Percentiles rank a stretch among this genome's conserved stretches.
Evolutionary conservation across 129 eudicot species (phyloP).

Genomic region (Centaurea solstitialis): DNA sequence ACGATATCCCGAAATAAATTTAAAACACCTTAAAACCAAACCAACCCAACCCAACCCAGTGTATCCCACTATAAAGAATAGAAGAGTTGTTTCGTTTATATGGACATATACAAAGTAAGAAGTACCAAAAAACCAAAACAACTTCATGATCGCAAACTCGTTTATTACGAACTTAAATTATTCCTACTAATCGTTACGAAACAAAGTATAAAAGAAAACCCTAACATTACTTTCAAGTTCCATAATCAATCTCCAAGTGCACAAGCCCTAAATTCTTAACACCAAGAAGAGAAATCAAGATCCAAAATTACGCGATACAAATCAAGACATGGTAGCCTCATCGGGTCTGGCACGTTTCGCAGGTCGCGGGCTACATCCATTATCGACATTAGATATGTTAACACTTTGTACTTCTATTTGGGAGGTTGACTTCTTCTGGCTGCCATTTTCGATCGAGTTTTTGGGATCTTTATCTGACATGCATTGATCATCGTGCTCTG

Average conservation of each 20-base stretch:
- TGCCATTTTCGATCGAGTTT: slow-evolving; percentile 13
- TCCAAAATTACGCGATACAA: slow-evolving; percentile 10
- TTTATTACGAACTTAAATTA: slow-evolving; percentile 27
- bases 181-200: slow-evolving; percentile 16
- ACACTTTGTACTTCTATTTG: slow-evolving; percentile 27
- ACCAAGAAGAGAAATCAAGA: slow-evolving; percentile 24
- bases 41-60: too few species aligned
- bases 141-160: slow-evolving; percentile 9
- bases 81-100: not conserved
- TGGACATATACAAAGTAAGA: not conserved
- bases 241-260: slow-evolving; percentile 36
- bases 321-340: slow-evolving; percentile 31
- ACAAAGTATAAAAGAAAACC: not conserved
- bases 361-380: slow-evolving; percentile 39
- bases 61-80: not conserved
- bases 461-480: slow-evolving; percentile 9
- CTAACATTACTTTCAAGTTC: slow-evolving; percentile 24
- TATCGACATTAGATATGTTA: slow-evolving; percentile 16
- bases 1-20: too few species aligned
- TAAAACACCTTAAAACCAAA: too few species aligned
- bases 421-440: slow-evolving; percentile 30
- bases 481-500: slow-evolving; percentile 29
- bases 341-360: slow-evolving; percentile 62
- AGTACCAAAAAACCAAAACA: not conserved
- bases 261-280: slow-evolving; percentile 20